Percentiles rank a stretch among this genome's conserved stretches.
Evolutionary conservation across 2,329 filamentous ascomycete species (phyloP).

Genomic region (Endothia cerciana): DNA sequence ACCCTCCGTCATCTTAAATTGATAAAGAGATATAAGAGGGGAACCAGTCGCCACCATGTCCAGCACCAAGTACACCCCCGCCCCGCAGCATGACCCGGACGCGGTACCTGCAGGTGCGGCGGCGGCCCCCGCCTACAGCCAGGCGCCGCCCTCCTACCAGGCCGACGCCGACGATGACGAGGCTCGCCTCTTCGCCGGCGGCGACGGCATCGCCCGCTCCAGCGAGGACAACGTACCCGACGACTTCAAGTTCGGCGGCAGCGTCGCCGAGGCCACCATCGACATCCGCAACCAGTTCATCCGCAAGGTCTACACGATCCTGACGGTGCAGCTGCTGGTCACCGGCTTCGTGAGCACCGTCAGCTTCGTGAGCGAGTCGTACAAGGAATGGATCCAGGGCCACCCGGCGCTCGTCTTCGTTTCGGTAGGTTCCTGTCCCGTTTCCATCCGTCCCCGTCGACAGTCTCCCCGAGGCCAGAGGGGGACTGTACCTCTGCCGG

Average conservation of each 20-base stretch:
- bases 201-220: slow-evolving; percentile 67
- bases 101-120: slow-evolving; percentile 69
- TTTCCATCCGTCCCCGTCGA: not conserved
- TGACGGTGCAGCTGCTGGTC: slow-evolving; percentile 90
- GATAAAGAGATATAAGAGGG: not conserved
- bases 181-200: slow-evolving; percentile 54
- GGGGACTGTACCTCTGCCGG: not conserved
- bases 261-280: slow-evolving; percentile 88
- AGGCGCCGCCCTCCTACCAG: slow-evolving; percentile 41
- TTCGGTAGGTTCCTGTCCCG: slow-evolving; percentile 57
- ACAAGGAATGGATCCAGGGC: slow-evolving; percentile 84
- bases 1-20: not conserved
- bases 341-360: slow-evolving; percentile 81
- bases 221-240: slow-evolving; percentile 85
- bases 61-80: slow-evolving; percentile 80
- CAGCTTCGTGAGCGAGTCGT: slow-evolving; percentile 80
- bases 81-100: slow-evolving; percentile 85
- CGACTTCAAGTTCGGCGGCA: slow-evolving; percentile 98
- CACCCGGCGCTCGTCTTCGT: slow-evolving; percentile 85
- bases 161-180: slow-evolving; percentile 59
- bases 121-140: slow-evolving; percentile 80
- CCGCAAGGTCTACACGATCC: slow-evolving; percentile 96
- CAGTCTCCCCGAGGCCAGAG: not conserved
- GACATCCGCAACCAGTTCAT: slow-evolving; percentile 97
- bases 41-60: slow-evolving; percentile 38